Conservation (phyloP, 768 basidiomycete genomes). For the Boletus pseudopeckii region DNA sequence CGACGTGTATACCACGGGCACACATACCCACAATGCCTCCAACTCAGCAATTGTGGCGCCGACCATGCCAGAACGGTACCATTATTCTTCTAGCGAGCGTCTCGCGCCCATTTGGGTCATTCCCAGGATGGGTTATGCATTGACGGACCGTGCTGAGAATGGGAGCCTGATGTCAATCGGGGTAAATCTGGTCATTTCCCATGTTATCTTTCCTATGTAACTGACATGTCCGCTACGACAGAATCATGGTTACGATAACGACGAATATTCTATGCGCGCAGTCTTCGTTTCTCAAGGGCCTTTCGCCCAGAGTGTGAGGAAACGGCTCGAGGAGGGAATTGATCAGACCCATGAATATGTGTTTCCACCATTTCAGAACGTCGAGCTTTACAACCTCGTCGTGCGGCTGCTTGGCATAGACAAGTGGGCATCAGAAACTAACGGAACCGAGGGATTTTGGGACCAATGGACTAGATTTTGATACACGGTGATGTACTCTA, state of each 20-base stretch:
- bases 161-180: conserved; percentile 62
- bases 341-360: conserved; percentile 44
- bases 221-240: conserved; percentile 25
- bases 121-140: conserved; percentile 72
- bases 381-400: conserved; percentile 80
- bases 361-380: conserved; percentile 75
- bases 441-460: conserved; percentile 82
- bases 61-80: conserved; percentile 74
- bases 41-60: not conserved
- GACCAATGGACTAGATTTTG: conserved; percentile 42
- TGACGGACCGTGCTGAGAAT: conserved; percentile 62
- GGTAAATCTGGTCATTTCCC: conserved; percentile 34
- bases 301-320: conserved; percentile 44
- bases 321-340: conserved; percentile 7
- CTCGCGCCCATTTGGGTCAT: conserved; percentile 84
- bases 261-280: conserved; percentile 72
- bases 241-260: conserved; percentile 90
- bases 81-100: conserved; percentile 64
- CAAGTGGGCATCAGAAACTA: conserved; percentile 52
- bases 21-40: conserved; percentile 2
- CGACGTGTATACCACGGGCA: conserved; percentile 41
- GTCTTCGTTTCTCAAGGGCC: conserved; percentile 89
- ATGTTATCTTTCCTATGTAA: not conserved
- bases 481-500: not conserved
- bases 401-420: conserved; percentile 67